Evolutionary conservation across 306 rosid species (phyloP).

Genomic region (Benincasa hispida): DNA sequence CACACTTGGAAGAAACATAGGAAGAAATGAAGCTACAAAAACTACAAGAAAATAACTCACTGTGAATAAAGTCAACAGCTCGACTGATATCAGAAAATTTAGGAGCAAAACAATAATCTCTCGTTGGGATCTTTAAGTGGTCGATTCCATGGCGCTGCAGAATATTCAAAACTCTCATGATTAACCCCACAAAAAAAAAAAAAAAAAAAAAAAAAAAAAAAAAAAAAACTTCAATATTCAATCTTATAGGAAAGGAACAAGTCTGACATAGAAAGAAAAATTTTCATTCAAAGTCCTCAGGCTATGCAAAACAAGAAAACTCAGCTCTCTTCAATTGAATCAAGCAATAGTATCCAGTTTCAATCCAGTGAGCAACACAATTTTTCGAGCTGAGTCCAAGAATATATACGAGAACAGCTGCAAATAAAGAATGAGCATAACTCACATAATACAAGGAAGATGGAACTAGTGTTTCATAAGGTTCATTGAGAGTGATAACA

Average conservation of each 20-base stretch:
- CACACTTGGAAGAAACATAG: background rate
- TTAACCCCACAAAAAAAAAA: too few relatives aligned
- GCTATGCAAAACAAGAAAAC: background rate
- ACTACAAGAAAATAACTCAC: slow-evolving; percentile 29
- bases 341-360: background rate
- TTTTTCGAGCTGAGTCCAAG: background rate
- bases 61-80: slow-evolving; percentile 88
- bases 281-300: background rate
- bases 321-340: background rate
- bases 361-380: background rate
- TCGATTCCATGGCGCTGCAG: slow-evolving; percentile 85
- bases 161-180: background rate
- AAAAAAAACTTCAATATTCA: background rate
- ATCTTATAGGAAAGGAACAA: background rate
- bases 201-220: too few relatives aligned
- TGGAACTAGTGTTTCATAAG: slow-evolving; percentile 89
- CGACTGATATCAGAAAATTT: slow-evolving; percentile 60
- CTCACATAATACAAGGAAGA: slow-evolving; percentile 61
- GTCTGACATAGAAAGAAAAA: background rate
- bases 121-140: slow-evolving; percentile 81
- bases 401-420: background rate
- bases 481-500: slow-evolving; percentile 86
- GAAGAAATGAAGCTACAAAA: background rate
- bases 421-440: slow-evolving; percentile 4
- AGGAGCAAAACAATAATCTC: slow-evolving; percentile 97